Evolutionary conservation across 768 basidiomycete species (phyloP), one percentile per base, ranked within the genome.

Genomic region (Ramaria rubella): DNA sequence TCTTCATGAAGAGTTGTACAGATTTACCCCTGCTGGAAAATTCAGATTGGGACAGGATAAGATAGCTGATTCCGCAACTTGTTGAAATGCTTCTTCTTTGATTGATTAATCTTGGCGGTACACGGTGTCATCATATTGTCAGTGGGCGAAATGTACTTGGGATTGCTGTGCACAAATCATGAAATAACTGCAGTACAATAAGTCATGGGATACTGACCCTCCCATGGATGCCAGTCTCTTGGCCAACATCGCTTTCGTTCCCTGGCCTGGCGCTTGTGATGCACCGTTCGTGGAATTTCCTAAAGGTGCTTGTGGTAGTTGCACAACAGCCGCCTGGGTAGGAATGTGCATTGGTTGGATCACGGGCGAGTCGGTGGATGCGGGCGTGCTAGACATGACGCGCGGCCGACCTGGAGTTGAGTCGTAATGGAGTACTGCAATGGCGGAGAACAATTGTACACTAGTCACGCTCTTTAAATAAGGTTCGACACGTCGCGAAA

Each of bases 41-140:
- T 15, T 21, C 21, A 49, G 26, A 21, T 24, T 52, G 23, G 27
- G 14, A 8, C 6, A 12, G 24, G 42, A 24, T 48, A 19, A 62
- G 38, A 63, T 44, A 26, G 52, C 34, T 42, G 33, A 52, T 55
- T 19, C 75, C 85, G 34, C 61, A 27, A 95, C 95, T 92, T 96
- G 58, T 70, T 75, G 68, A 96, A 98, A 65, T 91, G 92, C 72
- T 92, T 91, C 79, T 95, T 94, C 79, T 83, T 94, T 3, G 87
- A 87, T 17, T 88, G 89, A 49, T 77, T 87, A 52, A 98, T 79
- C 71, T 97, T 98, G 72, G 94, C 87, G 5, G 94, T 90, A 68
- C 83, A 84, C 3, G 95, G 95, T 2, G 93, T 95, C 78, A 97
- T 83, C 71, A 98, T 77, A 67, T 88, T 90, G 70, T 99, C 95